Base-by-base conservation (phyloP, 352 stramenopile genomes). In the Phytopythium oedochilum region DNA sequence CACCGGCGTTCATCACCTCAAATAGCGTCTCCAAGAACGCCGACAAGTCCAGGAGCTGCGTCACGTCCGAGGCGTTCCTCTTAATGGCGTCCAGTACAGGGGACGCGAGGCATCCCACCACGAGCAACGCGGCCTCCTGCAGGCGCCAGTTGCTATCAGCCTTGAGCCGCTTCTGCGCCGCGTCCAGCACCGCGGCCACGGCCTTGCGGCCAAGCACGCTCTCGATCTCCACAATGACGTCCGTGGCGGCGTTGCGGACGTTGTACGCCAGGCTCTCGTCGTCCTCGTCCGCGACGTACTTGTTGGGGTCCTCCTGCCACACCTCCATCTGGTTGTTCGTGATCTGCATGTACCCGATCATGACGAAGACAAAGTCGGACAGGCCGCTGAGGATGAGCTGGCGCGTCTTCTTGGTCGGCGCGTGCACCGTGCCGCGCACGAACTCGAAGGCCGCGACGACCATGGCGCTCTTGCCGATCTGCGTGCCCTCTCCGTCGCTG, bases 311-410 rank as follows among this genome's bases (percentile, higher is more conserved):
- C 15, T 91, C 84, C 31, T 80, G 61, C 84, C 84, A 94, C 38
- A 70, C 75, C 53, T 86, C 69, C 65, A 86, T 78, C 57, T 94
- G 84, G 49, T 75, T 75, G 46, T 67, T 59, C 1, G 81, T 89
- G 54, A 94, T 94, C 47, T 92, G 81, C 79, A 92, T 90, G 70
- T 92, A 94, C 39, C 69, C 76, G 55, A 94, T 79, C 75, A 91
- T 86, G 38, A 87, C 70, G 47, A 76, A 86, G 5, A 92, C 76
- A 63, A 94, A 83, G 45, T 89, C 77, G 0, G 68, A 44, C n/a
- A 94, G 61, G 20, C 66, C 77, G 9, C 44, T 36, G 10, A 86
- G 47, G 25, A 94, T 70, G 0, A 91, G 53, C 36, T 81, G 68
- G 2, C 77, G 71, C 4, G 82, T 94, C 68, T 91, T 90, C 64